Conservation (phyloP, 768 basidiomycete genomes). For the Naematelia encephala region DNA sequence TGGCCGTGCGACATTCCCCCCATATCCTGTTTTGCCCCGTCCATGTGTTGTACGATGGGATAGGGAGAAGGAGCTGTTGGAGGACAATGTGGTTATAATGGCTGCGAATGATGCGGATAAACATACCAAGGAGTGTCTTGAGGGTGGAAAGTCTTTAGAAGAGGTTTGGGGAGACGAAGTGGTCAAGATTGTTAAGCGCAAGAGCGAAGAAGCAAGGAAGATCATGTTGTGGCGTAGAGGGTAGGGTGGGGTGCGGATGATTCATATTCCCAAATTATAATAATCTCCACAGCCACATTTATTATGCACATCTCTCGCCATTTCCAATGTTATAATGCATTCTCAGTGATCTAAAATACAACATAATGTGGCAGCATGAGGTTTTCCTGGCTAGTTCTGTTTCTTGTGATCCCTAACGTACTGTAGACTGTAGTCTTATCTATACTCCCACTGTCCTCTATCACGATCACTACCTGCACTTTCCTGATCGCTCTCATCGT, state of each 20-base stretch:
- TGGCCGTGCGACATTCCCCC: constrained; percentile 69
- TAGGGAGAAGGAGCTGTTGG: constrained; percentile 59
- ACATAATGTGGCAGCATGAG: no score
- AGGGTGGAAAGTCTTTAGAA: constrained; percentile 53
- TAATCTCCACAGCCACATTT: no score
- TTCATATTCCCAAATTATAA: no score
- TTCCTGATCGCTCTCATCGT: constrained; percentile 15
- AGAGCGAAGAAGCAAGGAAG: constrained; percentile 61
- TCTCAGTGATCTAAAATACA: no score
- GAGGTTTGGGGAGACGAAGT: constrained; percentile 71
- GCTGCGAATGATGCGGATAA: constrained; percentile 69
- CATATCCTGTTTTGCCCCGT: constrained; percentile 66
- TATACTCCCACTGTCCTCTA: neutral
- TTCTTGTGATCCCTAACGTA: neutral
- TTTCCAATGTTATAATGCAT: no score
- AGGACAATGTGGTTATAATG: constrained; percentile 84
- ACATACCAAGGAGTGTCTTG: constrained; percentile 55
- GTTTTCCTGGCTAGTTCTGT: no score
- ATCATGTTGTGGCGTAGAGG: constrained; percentile 35
- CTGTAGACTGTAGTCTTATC: neutral
- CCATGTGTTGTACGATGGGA: constrained; percentile 84
- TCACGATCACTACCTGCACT: constrained; percentile 13
- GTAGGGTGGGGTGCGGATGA: no score
- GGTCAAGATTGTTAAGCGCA: constrained; percentile 59
- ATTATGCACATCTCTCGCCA: constrained; percentile 1